Evolutionary conservation across 441 rosid species (phyloP).

Genomic region (Croton setiger): DNA sequence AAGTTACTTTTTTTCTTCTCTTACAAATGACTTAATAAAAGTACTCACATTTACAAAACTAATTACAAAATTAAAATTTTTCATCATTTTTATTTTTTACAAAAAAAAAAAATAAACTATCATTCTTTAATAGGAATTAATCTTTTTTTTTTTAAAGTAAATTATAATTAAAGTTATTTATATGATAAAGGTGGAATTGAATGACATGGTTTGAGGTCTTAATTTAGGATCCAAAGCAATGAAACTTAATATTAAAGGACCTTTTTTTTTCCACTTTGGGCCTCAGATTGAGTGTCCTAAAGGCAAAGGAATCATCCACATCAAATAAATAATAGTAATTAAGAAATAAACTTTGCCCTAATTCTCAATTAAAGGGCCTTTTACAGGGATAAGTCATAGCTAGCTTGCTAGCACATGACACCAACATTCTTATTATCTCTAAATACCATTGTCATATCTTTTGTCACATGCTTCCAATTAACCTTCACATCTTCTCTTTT

Average conservation of each 20-base stretch:
- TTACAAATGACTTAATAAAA: constrained; percentile 7
- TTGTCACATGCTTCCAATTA: constrained; percentile 43
- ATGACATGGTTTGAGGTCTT: constrained; percentile 36
- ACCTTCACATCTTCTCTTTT: background rate
- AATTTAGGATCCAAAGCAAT: constrained; percentile 42
- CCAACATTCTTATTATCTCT: constrained; percentile 31
- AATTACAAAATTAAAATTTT: too few species aligned
- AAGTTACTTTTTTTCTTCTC: background rate
- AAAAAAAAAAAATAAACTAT: too few species aligned
- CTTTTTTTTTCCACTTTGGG: constrained; percentile 23
- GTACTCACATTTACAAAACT: too few species aligned
- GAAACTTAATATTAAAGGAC: constrained; percentile 20
- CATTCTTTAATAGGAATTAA: too few species aligned
- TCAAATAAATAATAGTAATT: constrained; percentile 22
- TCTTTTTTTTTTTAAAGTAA: too few species aligned
- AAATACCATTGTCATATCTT: constrained; percentile 11
- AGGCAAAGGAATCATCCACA: constrained; percentile 42
- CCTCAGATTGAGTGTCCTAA: constrained; percentile 36
- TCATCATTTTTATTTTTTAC: too few species aligned
- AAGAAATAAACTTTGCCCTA: constrained; percentile 11
- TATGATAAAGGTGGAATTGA: too few species aligned
- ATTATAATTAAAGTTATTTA: too few species aligned
- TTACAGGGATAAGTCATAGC: background rate
- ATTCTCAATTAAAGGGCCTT: constrained; percentile 8
- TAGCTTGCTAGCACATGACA: constrained; percentile 32